These are phyloP conservation scores for Physcomitrellopsis africana DNA, from an alignment of 225 moss, liverwort and hornwort genomes.

Conservation along the genomic window DNA sequence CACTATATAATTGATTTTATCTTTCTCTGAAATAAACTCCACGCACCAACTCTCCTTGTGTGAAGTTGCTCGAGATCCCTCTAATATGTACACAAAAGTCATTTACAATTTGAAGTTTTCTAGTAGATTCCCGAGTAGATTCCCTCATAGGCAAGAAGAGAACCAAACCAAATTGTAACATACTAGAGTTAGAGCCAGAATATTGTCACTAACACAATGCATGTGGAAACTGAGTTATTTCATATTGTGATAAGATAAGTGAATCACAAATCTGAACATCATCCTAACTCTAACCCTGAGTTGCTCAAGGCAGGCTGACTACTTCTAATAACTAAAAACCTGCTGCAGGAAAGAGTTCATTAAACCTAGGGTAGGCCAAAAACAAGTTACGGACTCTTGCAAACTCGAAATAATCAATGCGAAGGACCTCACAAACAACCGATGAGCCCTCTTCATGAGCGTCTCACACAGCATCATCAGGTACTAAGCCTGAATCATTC, in stretches of 20 bases:
- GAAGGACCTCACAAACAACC: background rate
- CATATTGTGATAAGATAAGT: slow-evolving; percentile 1
- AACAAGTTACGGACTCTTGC: slow-evolving; percentile 5
- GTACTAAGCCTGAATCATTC: slow-evolving; percentile 20
- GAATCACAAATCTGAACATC: slow-evolving; percentile 14
- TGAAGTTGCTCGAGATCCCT: too few species aligned
- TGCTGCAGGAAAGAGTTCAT: background rate
- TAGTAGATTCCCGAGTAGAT: too few species aligned
- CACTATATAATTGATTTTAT: too few species aligned
- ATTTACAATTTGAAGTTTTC: too few species aligned
- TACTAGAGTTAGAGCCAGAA: background rate
- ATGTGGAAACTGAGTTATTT: slow-evolving; percentile 16
- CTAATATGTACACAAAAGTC: too few species aligned
- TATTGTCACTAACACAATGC: background rate
- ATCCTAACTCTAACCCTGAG: slow-evolving; percentile 10
- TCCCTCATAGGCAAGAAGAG: background rate
- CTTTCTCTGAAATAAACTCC: too few species aligned
- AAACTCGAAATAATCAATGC: background rate
- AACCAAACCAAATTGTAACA: background rate
- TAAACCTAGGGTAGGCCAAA: background rate
- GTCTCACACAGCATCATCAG: slow-evolving; percentile 14
- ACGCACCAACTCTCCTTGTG: too few species aligned
- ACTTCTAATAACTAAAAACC: slow-evolving; percentile 7
- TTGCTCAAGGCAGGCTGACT: background rate
- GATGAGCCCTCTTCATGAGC: background rate